Percentiles rank a stretch among this genome's conserved stretches.
Evolutionary conservation across 441 rosid genomes (phyloP).

Genomic region (Lagerstroemia fauriei): DNA sequence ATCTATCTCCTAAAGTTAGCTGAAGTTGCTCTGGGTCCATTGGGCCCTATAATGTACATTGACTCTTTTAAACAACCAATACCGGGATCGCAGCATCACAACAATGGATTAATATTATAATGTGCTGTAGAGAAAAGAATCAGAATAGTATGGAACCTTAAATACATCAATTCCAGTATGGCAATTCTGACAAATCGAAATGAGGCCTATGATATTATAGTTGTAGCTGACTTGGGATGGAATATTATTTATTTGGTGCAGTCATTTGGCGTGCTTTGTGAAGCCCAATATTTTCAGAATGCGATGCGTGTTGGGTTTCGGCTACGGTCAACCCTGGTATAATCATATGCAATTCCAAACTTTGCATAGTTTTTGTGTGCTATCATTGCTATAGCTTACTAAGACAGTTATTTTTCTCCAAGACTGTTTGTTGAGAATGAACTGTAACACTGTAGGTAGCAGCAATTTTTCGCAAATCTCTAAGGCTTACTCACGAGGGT

Average conservation of each 20-base stretch:
- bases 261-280: conserved; percentile 84
- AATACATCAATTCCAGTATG: not conserved
- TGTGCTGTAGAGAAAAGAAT: not conserved
- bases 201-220: not conserved
- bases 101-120: not conserved
- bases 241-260: conserved; percentile 45
- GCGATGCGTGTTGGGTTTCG: conserved; percentile 95
- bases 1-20: not conserved
- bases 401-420: not conserved
- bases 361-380: not conserved
- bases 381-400: not conserved
- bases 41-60: not conserved
- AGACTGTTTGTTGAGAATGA: not conserved
- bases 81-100: not conserved
- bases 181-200: not conserved
- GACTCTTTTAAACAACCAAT: not conserved
- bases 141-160: not conserved
- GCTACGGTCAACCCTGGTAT: conserved; percentile 93
- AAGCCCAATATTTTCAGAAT: conserved; percentile 98
- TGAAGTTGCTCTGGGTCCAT: not conserved
- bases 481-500: conserved; percentile 78
- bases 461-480: conserved; percentile 76
- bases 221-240: conserved; percentile 12
- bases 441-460: conserved; percentile 58
- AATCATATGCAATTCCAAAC: conserved; percentile 25